Percentiles rank a stretch among this genome's conserved stretches.
Evolutionary conservation across 2,329 filamentous ascomycete genomes (phyloP).

Genomic region (Claviceps sp.): DNA sequence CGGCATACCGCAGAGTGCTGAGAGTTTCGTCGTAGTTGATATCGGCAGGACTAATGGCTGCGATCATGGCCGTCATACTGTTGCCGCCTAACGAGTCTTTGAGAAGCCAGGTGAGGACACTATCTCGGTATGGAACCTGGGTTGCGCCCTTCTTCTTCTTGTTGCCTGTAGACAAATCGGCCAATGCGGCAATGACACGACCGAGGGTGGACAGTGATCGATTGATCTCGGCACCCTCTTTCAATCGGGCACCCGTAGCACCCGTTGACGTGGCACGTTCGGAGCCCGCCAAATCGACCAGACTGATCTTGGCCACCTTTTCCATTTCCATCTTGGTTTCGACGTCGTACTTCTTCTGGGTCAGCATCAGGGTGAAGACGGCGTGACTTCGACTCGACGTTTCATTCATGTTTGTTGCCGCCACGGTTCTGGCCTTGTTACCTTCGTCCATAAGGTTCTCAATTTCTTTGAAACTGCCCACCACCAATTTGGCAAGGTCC

Average conservation of each 20-base stretch:
- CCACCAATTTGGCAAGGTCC: constrained; percentile 88
- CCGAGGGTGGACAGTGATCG: constrained; percentile 89
- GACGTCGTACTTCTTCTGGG: constrained; percentile 79
- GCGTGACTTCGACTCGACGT: constrained; percentile 97
- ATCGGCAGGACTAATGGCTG: constrained; percentile 92
- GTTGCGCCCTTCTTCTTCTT: constrained; percentile 65
- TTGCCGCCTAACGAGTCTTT: constrained; percentile 97
- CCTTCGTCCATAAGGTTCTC: constrained; percentile 98
- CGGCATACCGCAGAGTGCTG: constrained; percentile 88
- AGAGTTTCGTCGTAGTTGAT: constrained; percentile 99
- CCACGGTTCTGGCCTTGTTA: constrained; percentile 95
- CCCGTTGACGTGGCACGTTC: constrained; percentile 96
- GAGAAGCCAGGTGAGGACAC: constrained; percentile 86
- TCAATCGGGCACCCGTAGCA: constrained; percentile 84
- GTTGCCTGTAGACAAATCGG: constrained; percentile 65
- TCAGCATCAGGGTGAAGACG: constrained; percentile 91
- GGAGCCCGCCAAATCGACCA: constrained; percentile 95
- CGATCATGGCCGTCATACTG: constrained; percentile 99
- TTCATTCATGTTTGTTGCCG: constrained; percentile 99
- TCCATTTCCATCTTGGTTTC: constrained; percentile 97
- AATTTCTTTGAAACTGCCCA: constrained; percentile 87
- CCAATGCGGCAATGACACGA: constrained; percentile 90
- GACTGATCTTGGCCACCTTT: constrained; percentile 93
- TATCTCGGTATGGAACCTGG: constrained; percentile 93
- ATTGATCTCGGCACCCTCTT: constrained; percentile 98